Evolutionary conservation across 345 rosid species (phyloP).

Genomic region (Moringa oleifera): DNA sequence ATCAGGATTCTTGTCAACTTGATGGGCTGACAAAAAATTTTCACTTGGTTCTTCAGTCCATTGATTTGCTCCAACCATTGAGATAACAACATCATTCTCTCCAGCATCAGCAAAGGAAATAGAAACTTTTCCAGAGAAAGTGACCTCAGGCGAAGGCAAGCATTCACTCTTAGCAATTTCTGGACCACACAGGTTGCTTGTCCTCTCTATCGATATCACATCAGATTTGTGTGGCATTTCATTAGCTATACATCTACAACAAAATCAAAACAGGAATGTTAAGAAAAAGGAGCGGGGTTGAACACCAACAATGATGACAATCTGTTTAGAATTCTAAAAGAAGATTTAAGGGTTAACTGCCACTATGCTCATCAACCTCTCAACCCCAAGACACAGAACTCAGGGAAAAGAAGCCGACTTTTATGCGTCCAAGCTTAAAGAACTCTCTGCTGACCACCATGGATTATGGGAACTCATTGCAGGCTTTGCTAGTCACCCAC

Average conservation of each 20-base stretch:
- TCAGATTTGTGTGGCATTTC: conserved; percentile 42
- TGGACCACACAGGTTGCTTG: conserved; percentile 30
- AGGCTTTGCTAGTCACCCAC: neutral
- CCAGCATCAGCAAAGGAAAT: conserved; percentile 89
- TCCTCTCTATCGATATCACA: conserved; percentile 29
- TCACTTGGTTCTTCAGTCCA: conserved; percentile 37
- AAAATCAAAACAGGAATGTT: conserved; percentile 16
- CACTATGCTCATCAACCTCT: neutral
- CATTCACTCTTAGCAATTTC: conserved; percentile 35
- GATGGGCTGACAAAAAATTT: conserved; percentile 24
- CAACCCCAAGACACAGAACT: neutral
- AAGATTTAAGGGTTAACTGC: no score
- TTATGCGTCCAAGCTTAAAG: neutral
- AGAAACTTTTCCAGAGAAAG: conserved; percentile 61
- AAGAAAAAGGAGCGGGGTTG: neutral
- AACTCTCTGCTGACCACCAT: neutral
- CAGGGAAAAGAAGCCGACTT: neutral
- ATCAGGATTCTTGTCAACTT: conserved; percentile 32
- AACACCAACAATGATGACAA: neutral
- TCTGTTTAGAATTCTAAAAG: neutral
- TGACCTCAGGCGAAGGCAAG: conserved; percentile 41
- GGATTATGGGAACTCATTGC: neutral
- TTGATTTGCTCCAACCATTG: conserved; percentile 56
- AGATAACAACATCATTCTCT: conserved; percentile 89
- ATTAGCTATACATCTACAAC: conserved; percentile 56